Percentiles rank a stretch among this genome's conserved stretches.
Conservation (phyloP, 306 rosid genomes). For the cucumber (Cucumis sativus) region Cucumber_9930_V3 NC_026656.2:17746501-17747000, state of each 20-base stretch:
- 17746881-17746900: background rate
- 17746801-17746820: background rate
- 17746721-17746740: no score
- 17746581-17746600: background rate
- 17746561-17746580: background rate
- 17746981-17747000: background rate
- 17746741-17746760: no score
- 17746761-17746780: no score
- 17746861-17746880: background rate
- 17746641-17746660: no score
- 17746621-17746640: no score
- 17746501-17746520: background rate
- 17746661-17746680: no score
- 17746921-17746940: background rate
- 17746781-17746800: no score
- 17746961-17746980: constrained; percentile 5
- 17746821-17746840: no score
- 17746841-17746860: no score
- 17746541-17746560: background rate
- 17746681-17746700: no score
- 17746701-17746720: no score
- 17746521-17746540: background rate
- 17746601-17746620: background rate
- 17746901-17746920: background rate
- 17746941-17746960: background rate